Evolutionary conservation across 2,329 filamentous ascomycete species (phyloP), one percentile per base, ranked within the genome.

Genomic region (Alternaria sp.): DNA sequence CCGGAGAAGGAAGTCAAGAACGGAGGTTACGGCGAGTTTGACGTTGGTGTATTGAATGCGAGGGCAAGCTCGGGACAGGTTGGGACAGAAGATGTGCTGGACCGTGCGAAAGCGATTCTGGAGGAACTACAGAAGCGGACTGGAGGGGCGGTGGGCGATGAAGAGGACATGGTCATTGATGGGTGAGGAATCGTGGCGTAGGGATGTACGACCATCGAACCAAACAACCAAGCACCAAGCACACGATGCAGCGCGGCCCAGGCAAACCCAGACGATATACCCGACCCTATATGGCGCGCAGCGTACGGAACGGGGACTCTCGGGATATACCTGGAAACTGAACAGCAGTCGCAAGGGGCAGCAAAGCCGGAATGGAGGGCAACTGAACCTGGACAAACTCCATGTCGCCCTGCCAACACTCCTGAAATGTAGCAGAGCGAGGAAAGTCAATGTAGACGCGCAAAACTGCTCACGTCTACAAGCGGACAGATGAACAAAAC

Each of bases 31-130:
- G 84, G 84, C 8, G 77, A 81, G 82, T 83, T 97, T 57, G 94
- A 97, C 76, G 90, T 96, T 13, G 94, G 94, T 30, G 95, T 92
- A 88, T 81, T 98, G 72, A 98, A 97, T 77, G 94, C 92, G 73
- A 87, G 93, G 61, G 93, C 92, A 65, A 91, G 92, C 67, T 90
- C 90, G 66, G 92, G 92, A 60, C 88, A 90, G 72, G 91, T 93
- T 67, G 96, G 95, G 85, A 93, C 96, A 75, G 87, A 88, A 2
- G 93, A 97, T 81, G 82, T 97, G 47, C 91, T 95, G 88, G 85
- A 83, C 32, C 86, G 87, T 68, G 86, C 88, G 44, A 86, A 84
- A 70, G 80, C 80, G 49, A 85, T 91, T 65, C 75, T 91, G 44
- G 84, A 82, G 49, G 70, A 69, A 36, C 63, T 79, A 54, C 65